A percentile compares a stretch with the other conserved stretches of the same genome.
phyloP scores from a whole-genome alignment of 345 rosid genomes.

The Passiflora organensis region DNA sequence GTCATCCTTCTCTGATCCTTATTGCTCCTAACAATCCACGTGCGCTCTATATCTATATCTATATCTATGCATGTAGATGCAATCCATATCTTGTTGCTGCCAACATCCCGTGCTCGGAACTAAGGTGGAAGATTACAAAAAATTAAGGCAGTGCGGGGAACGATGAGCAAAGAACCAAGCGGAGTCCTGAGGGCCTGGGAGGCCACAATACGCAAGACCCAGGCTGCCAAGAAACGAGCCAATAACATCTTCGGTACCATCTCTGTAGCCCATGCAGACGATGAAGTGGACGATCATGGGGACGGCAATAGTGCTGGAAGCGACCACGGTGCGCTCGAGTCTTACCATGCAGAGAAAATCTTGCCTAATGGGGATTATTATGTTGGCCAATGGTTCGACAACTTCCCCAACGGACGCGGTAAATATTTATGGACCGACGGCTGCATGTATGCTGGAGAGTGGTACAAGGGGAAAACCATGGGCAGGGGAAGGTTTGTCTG shows the following conservation, averaged over 20 bases:
- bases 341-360: constrained; percentile 58
- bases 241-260: constrained; percentile 75
- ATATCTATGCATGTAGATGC: neutral
- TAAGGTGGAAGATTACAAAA: too few relatives aligned
- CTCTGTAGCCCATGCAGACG: constrained; percentile 45
- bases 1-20: neutral
- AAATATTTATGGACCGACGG: constrained; percentile 92
- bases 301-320: neutral
- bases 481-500: constrained; percentile 83
- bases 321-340: constrained; percentile 22
- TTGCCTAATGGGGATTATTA: constrained; percentile 85
- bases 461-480: constrained; percentile 76
- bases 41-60: neutral
- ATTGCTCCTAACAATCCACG: neutral
- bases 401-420: constrained; percentile 77
- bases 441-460: constrained; percentile 79
- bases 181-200: constrained; percentile 85
- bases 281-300: constrained; percentile 36
- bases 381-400: constrained; percentile 81
- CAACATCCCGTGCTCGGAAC: neutral
- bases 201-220: constrained; percentile 80
- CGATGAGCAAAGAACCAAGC: constrained; percentile 64
- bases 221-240: constrained; percentile 83
- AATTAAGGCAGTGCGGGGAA: neutral
- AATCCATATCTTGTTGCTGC: neutral